These are phyloP conservation scores for Cladorrhinum samala DNA, from an alignment of 495 filamentous ascomycete species.

Conservation along the genomic window DNA sequence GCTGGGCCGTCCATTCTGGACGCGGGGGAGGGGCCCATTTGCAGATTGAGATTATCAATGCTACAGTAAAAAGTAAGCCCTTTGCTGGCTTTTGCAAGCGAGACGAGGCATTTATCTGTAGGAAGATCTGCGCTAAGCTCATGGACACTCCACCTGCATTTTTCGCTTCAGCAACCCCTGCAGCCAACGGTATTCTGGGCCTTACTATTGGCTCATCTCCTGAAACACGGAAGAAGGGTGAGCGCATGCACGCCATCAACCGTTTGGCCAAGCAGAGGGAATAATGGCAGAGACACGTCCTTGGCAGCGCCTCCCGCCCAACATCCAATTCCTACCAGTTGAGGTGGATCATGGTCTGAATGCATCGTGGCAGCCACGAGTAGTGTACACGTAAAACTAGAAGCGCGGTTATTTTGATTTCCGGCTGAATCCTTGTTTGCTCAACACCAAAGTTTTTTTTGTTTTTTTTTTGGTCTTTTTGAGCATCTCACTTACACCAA, in stretches of 20 bases:
- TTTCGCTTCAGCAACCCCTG: background rate
- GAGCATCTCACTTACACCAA: too few relatives aligned
- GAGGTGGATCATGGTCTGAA: background rate
- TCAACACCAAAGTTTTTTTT: too few relatives aligned
- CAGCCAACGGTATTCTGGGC: background rate
- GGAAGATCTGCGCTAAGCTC: background rate
- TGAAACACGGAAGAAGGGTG: background rate
- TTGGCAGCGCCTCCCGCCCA: background rate
- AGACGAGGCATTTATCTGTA: background rate
- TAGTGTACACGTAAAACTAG: background rate
- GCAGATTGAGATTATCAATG: background rate
- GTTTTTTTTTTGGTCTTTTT: too few relatives aligned
- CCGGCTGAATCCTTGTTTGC: too few relatives aligned
- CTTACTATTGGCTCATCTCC: background rate
- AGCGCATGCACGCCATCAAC: background rate
- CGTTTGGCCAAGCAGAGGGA: background rate
- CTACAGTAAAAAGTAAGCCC: background rate
- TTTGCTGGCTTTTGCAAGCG: too few relatives aligned
- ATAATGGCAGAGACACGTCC: background rate
- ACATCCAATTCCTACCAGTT: too few relatives aligned
- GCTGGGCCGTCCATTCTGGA: background rate
- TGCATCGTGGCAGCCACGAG: background rate
- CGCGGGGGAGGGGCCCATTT: constrained; percentile 2
- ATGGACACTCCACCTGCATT: background rate
- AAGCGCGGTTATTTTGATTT: background rate